These are phyloP conservation scores for Symbiodinium pilosum DNA, from an alignment of 73 alveolate genomes.

Conservation along the genomic window DNA sequence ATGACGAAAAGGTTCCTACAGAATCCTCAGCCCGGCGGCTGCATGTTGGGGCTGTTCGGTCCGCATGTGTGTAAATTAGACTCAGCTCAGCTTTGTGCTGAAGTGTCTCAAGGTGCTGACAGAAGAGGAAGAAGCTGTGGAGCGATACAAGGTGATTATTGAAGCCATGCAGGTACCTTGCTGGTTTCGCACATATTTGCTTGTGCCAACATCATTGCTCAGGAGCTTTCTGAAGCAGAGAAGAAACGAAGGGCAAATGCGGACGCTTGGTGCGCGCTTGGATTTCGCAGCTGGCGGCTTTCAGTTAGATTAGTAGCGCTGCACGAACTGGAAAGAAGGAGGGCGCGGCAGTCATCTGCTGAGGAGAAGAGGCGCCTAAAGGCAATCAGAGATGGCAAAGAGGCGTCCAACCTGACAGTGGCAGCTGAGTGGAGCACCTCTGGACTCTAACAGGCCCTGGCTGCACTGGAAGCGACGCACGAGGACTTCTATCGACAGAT, in stretches of 20 bases:
- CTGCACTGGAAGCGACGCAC: neutral
- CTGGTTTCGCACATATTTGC: neutral
- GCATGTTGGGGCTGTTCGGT: no score
- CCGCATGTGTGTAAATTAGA: no score
- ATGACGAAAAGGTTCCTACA: conserved; percentile 37
- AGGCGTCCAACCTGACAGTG: no score
- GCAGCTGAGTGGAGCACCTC: neutral
- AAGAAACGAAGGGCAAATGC: conserved; percentile 66
- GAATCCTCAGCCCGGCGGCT: conserved; percentile 31
- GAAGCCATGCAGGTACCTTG: conserved; percentile 65
- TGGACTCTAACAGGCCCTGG: neutral
- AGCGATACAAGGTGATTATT: conserved; percentile 70
- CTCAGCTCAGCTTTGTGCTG: no score
- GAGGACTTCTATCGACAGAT: conserved; percentile 81
- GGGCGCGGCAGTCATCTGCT: neutral
- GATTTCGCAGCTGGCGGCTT: neutral
- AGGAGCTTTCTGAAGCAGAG: conserved; percentile 81
- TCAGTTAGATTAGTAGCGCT: neutral
- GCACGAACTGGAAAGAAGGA: neutral
- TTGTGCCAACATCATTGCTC: neutral
- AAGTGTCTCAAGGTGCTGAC: conserved; percentile 53
- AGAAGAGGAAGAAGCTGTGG: conserved; percentile 82
- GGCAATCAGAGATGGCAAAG: conserved; percentile 59
- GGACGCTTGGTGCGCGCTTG: neutral
- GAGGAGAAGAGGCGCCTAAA: conserved; percentile 71